phyloP scores from a whole-genome alignment of 2,329 filamentous ascomycete species.

The Teratosphaeria epicoccoides region DNA sequence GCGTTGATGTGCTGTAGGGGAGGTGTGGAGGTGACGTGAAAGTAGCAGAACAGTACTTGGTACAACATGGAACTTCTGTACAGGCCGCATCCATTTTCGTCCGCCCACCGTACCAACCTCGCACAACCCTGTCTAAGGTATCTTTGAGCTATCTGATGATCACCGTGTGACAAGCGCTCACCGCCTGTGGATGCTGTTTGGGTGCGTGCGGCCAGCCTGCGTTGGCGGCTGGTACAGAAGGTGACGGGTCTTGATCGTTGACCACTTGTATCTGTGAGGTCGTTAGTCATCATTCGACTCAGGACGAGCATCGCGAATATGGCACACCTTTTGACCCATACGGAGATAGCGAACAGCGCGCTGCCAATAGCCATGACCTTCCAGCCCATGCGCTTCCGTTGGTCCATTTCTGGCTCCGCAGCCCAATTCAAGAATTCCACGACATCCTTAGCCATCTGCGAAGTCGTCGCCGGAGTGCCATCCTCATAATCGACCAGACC shows the following conservation, averaged over 20 bases:
- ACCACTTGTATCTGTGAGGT: slow-evolving; percentile 74
- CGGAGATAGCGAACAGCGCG: slow-evolving; percentile 71
- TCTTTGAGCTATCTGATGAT: background rate
- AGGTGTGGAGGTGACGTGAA: too few relatives aligned
- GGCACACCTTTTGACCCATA: slow-evolving; percentile 82
- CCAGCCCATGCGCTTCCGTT: slow-evolving; percentile 99
- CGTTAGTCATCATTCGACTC: background rate
- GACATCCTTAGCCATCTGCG: slow-evolving; percentile 99
- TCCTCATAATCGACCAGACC: slow-evolving; percentile 98
- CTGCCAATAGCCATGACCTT: slow-evolving; percentile 79
- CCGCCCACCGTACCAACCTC: background rate
- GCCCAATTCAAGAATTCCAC: slow-evolving; percentile 99
- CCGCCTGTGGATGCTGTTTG: slow-evolving; percentile 17
- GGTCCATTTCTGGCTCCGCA: slow-evolving; percentile 97
- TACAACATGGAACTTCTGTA: background rate
- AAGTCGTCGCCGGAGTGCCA: slow-evolving; percentile 82
- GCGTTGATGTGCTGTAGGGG: too few relatives aligned
- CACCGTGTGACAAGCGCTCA: slow-evolving; percentile 3
- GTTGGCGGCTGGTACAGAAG: slow-evolving; percentile 34
- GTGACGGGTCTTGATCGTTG: slow-evolving; percentile 91
- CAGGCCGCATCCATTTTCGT: background rate
- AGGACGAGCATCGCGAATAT: background rate
- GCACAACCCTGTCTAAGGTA: background rate
- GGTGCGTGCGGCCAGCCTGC: slow-evolving; percentile 1
- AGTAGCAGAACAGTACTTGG: background rate